A percentile compares a stretch with the other conserved stretches of the same genome.
Conservation (phyloP, 2,329 filamentous ascomycete species). For the Leptosphaerulina australis region DNA sequence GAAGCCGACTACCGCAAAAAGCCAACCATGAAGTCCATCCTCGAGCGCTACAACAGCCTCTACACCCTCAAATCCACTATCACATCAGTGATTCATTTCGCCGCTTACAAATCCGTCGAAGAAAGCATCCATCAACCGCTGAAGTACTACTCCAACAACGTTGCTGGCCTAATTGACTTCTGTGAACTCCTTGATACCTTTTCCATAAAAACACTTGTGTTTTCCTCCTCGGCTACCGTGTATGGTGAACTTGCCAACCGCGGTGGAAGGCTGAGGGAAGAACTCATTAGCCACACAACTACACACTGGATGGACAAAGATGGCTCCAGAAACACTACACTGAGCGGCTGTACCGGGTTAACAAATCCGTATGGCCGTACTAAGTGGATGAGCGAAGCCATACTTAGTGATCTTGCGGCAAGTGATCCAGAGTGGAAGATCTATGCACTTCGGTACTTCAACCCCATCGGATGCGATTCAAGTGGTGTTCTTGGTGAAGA, state of each 20-base stretch:
- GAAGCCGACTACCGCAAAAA: slow-evolving; percentile 51
- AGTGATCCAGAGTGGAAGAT: slow-evolving; percentile 66
- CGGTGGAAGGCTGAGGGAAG: slow-evolving; percentile 58
- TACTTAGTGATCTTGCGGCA: slow-evolving; percentile 63
- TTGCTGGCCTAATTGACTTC: slow-evolving; percentile 64
- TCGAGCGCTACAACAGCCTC: slow-evolving; percentile 8
- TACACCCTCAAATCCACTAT: slow-evolving; percentile 50
- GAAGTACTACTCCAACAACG: slow-evolving; percentile 69
- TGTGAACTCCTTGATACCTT: slow-evolving; percentile 60
- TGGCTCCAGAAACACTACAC: slow-evolving; percentile 1
- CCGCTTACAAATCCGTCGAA: slow-evolving; percentile 66
- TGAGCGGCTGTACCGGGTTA: slow-evolving; percentile 40
- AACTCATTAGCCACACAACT: slow-evolving; percentile 55
- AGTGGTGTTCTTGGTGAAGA: slow-evolving; percentile 66
- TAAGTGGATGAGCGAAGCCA: slow-evolving; percentile 69
- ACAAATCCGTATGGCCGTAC: slow-evolving; percentile 68
- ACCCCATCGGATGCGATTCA: slow-evolving; percentile 66
- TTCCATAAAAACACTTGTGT: slow-evolving; percentile 66
- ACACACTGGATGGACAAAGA: slow-evolving; percentile 1
- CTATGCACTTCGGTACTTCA: slow-evolving; percentile 66
- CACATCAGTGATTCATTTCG: slow-evolving; percentile 68
- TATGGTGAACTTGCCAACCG: slow-evolving; percentile 54
- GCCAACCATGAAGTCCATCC: slow-evolving; percentile 9
- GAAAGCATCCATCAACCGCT: slow-evolving; percentile 64
- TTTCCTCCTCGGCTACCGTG: slow-evolving; percentile 68